Conservation (phyloP, 2,329 filamentous ascomycete genomes). For the Venturia effusa region DNA sequence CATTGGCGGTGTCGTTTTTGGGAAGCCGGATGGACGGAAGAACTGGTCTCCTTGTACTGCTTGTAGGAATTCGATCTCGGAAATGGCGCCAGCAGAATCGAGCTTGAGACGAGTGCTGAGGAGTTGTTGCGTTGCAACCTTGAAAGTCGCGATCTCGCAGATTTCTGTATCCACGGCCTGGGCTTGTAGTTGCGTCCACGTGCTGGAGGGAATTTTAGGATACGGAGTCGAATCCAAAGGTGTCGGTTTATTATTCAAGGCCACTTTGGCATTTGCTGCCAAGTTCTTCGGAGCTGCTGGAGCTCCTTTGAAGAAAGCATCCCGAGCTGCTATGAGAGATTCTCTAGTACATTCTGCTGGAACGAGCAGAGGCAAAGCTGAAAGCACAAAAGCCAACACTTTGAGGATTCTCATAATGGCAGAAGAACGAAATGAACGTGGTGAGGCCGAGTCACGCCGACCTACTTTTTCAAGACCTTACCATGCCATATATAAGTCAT, state of each 20-base stretch:
- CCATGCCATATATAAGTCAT: neutral
- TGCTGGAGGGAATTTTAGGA: neutral
- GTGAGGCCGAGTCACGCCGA: neutral
- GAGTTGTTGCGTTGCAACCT: slow-evolving; percentile 2
- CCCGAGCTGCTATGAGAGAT: slow-evolving; percentile 4
- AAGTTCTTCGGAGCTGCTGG: neutral
- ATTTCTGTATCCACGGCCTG: slow-evolving; percentile 10
- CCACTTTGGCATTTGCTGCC: slow-evolving; percentile 6
- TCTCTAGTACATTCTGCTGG: slow-evolving; percentile 1
- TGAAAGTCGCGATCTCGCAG: slow-evolving; percentile 11
- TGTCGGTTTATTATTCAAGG: slow-evolving; percentile 5
- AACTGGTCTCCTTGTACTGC: slow-evolving; percentile 12
- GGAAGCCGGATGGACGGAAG: slow-evolving; percentile 12
- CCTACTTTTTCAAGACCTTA: too few species aligned
- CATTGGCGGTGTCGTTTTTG: neutral
- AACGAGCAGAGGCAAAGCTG: neutral
- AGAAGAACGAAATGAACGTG: neutral
- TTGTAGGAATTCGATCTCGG: slow-evolving; percentile 11
- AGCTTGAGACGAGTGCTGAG: slow-evolving; percentile 9
- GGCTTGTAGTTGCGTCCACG: slow-evolving; percentile 1
- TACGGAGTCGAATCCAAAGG: slow-evolving; percentile 6
- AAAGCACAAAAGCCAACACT: neutral
- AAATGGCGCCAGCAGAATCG: slow-evolving; percentile 6
- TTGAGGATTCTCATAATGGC: neutral
- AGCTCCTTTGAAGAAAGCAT: slow-evolving; percentile 6